phyloP scores from a whole-genome alignment of 2,329 filamentous ascomycete genomes.

The Sclerotinia borealis region DNA sequence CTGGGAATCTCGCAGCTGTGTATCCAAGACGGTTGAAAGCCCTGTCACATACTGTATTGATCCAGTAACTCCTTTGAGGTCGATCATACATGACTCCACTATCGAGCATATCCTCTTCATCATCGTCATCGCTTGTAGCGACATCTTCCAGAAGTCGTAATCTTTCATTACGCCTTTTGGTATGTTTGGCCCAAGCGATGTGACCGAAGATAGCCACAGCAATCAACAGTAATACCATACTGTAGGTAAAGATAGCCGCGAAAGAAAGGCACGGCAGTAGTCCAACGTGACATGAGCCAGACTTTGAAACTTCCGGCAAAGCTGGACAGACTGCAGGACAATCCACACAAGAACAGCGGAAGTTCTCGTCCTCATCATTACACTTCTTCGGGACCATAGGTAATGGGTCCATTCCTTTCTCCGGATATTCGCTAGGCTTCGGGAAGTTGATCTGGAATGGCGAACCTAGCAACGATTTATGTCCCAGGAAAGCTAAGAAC shows the following conservation, averaged over 20 bases:
- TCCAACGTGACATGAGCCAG: slow-evolving; percentile 74
- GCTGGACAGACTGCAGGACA: slow-evolving; percentile 81
- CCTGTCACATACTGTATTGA: slow-evolving; percentile 78
- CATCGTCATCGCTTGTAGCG: slow-evolving; percentile 82
- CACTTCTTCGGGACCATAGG: slow-evolving; percentile 75
- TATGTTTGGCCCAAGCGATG: slow-evolving; percentile 67
- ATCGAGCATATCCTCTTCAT: slow-evolving; percentile 79
- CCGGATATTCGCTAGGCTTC: slow-evolving; percentile 47
- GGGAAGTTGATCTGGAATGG: slow-evolving; percentile 98
- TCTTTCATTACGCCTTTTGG: slow-evolving; percentile 69
- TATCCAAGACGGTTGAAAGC: slow-evolving; percentile 77
- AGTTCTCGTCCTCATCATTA: slow-evolving; percentile 80
- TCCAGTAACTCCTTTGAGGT: slow-evolving; percentile 69
- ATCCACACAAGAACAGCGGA: slow-evolving; percentile 89
- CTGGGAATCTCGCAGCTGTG: slow-evolving; percentile 75
- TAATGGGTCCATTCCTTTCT: slow-evolving; percentile 65
- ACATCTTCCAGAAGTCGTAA: slow-evolving; percentile 83
- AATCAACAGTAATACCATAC: slow-evolving; percentile 63
- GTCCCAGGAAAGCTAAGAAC: slow-evolving; percentile 85
- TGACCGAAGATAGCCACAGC: slow-evolving; percentile 64
- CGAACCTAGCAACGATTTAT: slow-evolving; percentile 77
- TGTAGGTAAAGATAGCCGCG: slow-evolving; percentile 81
- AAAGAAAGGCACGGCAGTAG: slow-evolving; percentile 90
- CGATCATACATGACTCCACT: slow-evolving; percentile 72
- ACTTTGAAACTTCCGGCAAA: slow-evolving; percentile 67